A percentile compares a stretch with the other conserved stretches of the same genome.
These are phyloP conservation scores for Boletus tomentosulus DNA, from an alignment of 768 basidiomycete species.

Conservation along the genomic window DNA sequence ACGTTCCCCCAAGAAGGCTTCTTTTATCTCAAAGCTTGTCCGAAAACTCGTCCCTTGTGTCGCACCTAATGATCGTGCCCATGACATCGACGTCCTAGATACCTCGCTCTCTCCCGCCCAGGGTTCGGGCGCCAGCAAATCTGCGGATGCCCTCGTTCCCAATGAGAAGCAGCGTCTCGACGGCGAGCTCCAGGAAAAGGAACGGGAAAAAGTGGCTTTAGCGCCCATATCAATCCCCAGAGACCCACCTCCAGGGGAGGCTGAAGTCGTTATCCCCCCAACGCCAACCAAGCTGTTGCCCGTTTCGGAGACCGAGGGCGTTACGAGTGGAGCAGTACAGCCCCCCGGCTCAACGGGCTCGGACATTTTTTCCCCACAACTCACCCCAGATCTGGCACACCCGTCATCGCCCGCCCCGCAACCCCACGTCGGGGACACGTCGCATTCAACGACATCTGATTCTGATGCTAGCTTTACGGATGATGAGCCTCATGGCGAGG, in stretches of 20 bases:
- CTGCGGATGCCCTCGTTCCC: constrained; percentile 19
- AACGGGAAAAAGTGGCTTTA: constrained; percentile 33
- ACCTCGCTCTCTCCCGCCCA: constrained; percentile 15
- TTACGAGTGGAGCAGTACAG: constrained; percentile 90
- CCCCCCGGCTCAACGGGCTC: constrained; percentile 77
- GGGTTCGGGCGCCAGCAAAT: constrained; percentile 16
- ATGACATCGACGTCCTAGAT: constrained; percentile 39
- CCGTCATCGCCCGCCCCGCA: constrained; percentile 23
- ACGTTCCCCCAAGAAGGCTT: constrained; percentile 39
- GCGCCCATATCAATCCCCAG: constrained; percentile 18
- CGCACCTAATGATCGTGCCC: constrained; percentile 45
- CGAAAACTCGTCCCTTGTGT: constrained; percentile 65
- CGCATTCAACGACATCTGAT: constrained; percentile 30
- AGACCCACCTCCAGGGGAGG: constrained; percentile 28
- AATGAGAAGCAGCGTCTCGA: constrained; percentile 28
- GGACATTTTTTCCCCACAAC: constrained; percentile 29
- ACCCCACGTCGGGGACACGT: constrained; percentile 28
- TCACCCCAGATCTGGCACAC: constrained; percentile 20
- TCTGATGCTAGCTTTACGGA: constrained; percentile 46
- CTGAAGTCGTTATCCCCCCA: constrained; percentile 42
- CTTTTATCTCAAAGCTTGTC: constrained; percentile 57
- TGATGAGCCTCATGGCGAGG: constrained; percentile 64
- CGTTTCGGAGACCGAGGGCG: constrained; percentile 75
- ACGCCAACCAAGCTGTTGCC: constrained; percentile 50
- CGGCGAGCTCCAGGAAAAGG: constrained; percentile 30